These are phyloP conservation scores for Echeveria elegans DNA, from an alignment of 164 flowering plant genomes.

Conservation along the genomic window DNA sequence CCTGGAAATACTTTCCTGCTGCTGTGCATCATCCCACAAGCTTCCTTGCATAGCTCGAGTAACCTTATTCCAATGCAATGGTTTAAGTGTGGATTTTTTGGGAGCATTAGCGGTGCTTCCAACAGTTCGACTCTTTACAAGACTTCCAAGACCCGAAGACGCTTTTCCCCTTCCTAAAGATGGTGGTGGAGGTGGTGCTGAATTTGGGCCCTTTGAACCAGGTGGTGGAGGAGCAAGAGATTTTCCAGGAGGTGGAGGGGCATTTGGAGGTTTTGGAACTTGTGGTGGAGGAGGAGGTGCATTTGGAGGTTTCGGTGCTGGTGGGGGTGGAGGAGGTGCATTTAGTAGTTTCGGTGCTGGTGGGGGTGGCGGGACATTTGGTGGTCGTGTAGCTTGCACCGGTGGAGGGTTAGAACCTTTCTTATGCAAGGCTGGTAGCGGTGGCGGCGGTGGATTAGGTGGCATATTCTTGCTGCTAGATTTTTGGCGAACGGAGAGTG, in stretches of 20 bases:
- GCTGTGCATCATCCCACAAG: constrained; percentile 84
- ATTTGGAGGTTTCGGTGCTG: constrained; percentile 10
- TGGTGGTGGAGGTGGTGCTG: constrained; percentile 66
- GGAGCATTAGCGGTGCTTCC: constrained; percentile 31
- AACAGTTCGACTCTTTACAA: constrained; percentile 46
- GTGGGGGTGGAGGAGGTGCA: constrained; percentile 3
- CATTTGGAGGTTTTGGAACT: constrained; percentile 31
- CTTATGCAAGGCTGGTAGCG: background rate
- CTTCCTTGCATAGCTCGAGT: constrained; percentile 95
- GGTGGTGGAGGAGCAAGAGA: constrained; percentile 46
- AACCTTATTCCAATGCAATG: constrained; percentile 96
- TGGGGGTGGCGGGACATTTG: constrained; percentile 13
- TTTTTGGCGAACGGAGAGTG: constrained; percentile 8
- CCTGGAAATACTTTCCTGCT: constrained; percentile 69
- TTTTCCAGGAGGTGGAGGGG: constrained; percentile 18
- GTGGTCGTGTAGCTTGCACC: background rate
- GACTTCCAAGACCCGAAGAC: constrained; percentile 29
- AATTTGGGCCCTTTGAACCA: constrained; percentile 30
- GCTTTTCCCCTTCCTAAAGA: constrained; percentile 53
- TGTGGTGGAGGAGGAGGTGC: constrained; percentile 19
- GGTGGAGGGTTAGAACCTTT: too few relatives aligned
- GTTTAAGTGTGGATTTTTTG: constrained; percentile 64
- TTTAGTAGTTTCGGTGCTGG: constrained; percentile 7
- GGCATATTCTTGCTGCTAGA: background rate
- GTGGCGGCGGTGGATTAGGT: constrained; percentile 9